phyloP scores from a whole-genome alignment of 768 basidiomycete genomes.

The Pleurotus platypus region DNA sequence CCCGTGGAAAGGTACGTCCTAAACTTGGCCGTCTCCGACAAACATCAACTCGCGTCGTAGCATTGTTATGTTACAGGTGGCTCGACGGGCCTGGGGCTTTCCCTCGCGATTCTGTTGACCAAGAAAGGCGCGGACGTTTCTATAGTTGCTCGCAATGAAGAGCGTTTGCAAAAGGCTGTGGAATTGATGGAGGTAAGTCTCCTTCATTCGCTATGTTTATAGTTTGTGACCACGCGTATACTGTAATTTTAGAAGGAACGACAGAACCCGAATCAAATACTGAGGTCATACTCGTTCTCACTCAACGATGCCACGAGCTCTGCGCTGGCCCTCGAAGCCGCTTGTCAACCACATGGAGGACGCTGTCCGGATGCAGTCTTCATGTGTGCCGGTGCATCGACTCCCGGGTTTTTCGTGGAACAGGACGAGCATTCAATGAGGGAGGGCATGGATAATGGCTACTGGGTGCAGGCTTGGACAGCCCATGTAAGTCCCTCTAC shows the following conservation, averaged over 20 bases:
- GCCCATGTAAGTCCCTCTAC: constrained; percentile 38
- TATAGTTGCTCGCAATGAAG: constrained; percentile 59
- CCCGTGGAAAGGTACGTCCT: constrained; percentile 31
- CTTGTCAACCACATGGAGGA: constrained; percentile 40
- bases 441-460: constrained; percentile 53
- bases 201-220: background rate
- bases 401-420: constrained; percentile 62
- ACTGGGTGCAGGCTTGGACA: constrained; percentile 54
- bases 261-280: constrained; percentile 44
- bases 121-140: constrained; percentile 63
- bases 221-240: background rate
- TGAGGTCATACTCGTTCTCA: constrained; percentile 55
- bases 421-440: constrained; percentile 43
- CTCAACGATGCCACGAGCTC: constrained; percentile 43
- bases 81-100: constrained; percentile 62
- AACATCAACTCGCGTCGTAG: constrained; percentile 26
- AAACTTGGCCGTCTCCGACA: background rate
- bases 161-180: constrained; percentile 50
- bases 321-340: constrained; percentile 49
- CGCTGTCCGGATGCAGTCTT: constrained; percentile 60
- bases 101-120: constrained; percentile 57
- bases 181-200: constrained; percentile 49
- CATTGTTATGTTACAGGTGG: constrained; percentile 78
- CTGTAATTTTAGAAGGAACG: constrained; percentile 35
- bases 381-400: constrained; percentile 61